A percentile compares a stretch with the other conserved stretches of the same genome.
Evolutionary conservation across 2,329 filamentous ascomycete species (phyloP).

Genomic region (Colletotrichum sp.): DNA sequence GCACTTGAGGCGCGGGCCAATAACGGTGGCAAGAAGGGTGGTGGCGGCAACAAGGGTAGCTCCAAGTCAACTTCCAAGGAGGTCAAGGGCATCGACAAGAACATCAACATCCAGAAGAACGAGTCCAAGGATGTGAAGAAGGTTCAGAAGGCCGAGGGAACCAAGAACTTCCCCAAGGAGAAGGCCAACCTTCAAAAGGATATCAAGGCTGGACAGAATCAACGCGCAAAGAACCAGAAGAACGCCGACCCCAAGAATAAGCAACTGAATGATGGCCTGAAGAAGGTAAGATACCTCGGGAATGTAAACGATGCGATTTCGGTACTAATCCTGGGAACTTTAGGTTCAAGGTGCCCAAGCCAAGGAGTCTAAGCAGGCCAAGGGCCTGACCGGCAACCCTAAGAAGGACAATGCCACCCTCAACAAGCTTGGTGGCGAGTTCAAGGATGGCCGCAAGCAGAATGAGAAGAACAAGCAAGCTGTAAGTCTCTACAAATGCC

Average conservation of each 20-base stretch:
- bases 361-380: neutral
- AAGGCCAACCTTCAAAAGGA: neutral
- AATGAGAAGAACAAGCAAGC: constrained; percentile 1
- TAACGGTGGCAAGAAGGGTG: neutral
- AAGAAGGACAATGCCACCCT: neutral
- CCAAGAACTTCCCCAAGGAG: neutral
- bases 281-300: neutral
- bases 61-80: neutral
- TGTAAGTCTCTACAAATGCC: neutral
- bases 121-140: neutral
- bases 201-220: neutral
- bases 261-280: neutral
- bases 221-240: neutral
- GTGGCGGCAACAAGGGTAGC: neutral
- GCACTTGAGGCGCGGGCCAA: neutral
- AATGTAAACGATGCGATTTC: no score
- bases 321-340: neutral
- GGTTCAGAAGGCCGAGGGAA: neutral
- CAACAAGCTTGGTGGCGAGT: neutral
- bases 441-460: neutral
- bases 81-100: constrained; percentile 1
- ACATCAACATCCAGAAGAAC: constrained; percentile 1
- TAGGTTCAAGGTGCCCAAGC: constrained; percentile 8
- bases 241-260: neutral
- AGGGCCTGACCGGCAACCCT: neutral